Percentiles rank a stretch among this genome's conserved stretches.
Conservation (phyloP, 805 yeast genomes). For the Cephaloascus albidus region DNA sequence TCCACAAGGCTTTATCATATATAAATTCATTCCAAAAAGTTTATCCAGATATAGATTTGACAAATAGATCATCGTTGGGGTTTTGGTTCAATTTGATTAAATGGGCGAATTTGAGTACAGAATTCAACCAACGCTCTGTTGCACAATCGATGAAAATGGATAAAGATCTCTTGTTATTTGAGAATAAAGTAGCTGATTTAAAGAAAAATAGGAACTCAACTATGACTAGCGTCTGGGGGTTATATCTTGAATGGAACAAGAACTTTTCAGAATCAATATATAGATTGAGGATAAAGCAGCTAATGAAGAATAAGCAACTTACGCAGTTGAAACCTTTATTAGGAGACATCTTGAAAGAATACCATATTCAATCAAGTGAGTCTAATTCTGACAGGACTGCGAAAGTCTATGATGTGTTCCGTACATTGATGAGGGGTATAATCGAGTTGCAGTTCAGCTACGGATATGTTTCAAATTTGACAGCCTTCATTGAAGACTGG, state of each 20-base stretch:
- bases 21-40: constrained; percentile 23
- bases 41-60: constrained; percentile 13
- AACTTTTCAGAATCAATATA: not conserved
- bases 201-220: constrained; percentile 1
- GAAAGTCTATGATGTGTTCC: not conserved
- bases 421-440: constrained; percentile 7
- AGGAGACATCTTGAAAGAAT: not conserved
- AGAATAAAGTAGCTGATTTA: constrained; percentile 3
- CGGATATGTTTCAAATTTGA: constrained; percentile 17
- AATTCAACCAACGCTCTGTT: constrained; percentile 12
- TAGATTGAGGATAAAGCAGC: not conserved
- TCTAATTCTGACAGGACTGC: not conserved
- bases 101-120: constrained; percentile 27
- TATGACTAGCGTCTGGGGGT: not conserved
- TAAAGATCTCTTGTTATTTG: constrained; percentile 5
- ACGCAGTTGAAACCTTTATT: not conserved
- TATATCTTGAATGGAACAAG: not conserved
- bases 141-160: constrained; percentile 18
- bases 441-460: constrained; percentile 18
- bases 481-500: constrained; percentile 27
- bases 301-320: not conserved
- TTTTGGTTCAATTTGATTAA: constrained; percentile 28
- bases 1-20: constrained; percentile 21
- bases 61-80: constrained; percentile 7
- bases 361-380: not conserved